Evolutionary conservation across 2,329 filamentous ascomycete genomes (phyloP).

Genomic region (Teratosphaeria nubilosa): DNA sequence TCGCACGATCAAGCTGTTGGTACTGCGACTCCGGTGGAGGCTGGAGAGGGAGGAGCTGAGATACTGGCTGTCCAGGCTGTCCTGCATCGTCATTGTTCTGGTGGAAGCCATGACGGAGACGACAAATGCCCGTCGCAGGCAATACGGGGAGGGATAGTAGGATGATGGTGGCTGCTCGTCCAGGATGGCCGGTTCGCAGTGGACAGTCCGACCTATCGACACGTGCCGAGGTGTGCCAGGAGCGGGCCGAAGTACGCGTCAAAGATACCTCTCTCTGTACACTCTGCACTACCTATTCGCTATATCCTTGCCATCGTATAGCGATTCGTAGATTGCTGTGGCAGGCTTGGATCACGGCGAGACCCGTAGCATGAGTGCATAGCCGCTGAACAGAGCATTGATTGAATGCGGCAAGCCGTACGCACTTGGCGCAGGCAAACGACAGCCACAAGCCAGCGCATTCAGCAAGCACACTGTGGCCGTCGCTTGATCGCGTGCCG

Average conservation of each 20-base stretch:
- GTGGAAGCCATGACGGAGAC: conserved; percentile 18
- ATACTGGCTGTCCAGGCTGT: conserved; percentile 45
- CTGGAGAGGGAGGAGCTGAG: conserved; percentile 61
- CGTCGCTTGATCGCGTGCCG: neutral
- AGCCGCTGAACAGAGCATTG: neutral
- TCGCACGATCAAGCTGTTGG: conserved; percentile 69
- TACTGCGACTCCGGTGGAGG: conserved; percentile 55
- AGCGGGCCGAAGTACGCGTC: neutral
- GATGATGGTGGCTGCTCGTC: neutral
- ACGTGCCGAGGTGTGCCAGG: conserved; percentile 1
- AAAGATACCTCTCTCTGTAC: neutral
- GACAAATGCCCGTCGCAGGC: too few relatives aligned
- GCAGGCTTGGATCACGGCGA: neutral
- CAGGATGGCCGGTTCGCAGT: neutral
- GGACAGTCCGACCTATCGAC: neutral
- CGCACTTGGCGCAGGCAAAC: neutral
- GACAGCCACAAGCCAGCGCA: neutral
- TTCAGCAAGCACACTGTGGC: neutral
- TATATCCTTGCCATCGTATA: neutral
- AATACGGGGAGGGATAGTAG: neutral
- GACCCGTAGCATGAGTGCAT: neutral
- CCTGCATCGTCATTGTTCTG: conserved; percentile 38
- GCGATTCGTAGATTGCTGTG: neutral
- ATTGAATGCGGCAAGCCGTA: neutral
- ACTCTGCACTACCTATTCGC: too few relatives aligned